Evolutionary conservation across 495 filamentous ascomycete species (phyloP).

Genomic region (Penicillium riverlandense): DNA sequence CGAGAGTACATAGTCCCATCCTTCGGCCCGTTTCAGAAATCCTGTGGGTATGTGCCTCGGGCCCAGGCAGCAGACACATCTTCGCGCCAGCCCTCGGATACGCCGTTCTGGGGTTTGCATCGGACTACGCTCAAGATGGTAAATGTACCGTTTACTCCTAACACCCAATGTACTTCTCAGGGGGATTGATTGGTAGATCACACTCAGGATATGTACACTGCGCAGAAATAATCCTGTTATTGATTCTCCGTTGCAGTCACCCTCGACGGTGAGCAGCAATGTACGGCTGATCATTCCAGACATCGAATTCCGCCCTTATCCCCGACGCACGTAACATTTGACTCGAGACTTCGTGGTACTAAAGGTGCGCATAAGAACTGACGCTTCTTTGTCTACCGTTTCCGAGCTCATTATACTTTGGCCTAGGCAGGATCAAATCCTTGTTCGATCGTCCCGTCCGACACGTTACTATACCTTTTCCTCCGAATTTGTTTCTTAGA

Average conservation of each 20-base stretch:
- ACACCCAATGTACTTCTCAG: conserved; percentile 10
- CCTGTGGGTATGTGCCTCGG: conserved; percentile 4
- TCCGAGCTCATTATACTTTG: conserved; percentile 14
- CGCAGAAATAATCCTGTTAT: conserved; percentile 7
- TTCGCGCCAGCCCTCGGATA: conserved; percentile 1
- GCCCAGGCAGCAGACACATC: conserved; percentile 1
- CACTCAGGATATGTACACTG: conserved; percentile 7
- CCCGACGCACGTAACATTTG: conserved; percentile 9
- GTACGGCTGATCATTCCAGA: conserved; percentile 4
- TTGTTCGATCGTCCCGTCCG: conserved; percentile 6
- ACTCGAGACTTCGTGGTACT: conserved; percentile 3
- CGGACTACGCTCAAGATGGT: conserved; percentile 7
- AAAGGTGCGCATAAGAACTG: too few relatives aligned
- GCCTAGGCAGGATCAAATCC: conserved; percentile 12
- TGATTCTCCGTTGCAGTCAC: conserved; percentile 5
- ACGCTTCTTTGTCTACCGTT: neutral
- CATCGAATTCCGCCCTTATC: conserved; percentile 4
- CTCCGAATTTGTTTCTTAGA: conserved; percentile 4
- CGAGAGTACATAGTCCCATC: conserved; percentile 1
- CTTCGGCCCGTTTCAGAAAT: conserved; percentile 14
- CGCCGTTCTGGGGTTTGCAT: conserved; percentile 1
- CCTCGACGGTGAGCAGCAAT: neutral
- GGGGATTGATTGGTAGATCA: conserved; percentile 6
- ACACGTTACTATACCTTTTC: conserved; percentile 9
- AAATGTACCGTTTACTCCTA: conserved; percentile 6